Evolutionary conservation across 345 rosid genomes (phyloP).

Genomic region (Citrus inodora): DNA sequence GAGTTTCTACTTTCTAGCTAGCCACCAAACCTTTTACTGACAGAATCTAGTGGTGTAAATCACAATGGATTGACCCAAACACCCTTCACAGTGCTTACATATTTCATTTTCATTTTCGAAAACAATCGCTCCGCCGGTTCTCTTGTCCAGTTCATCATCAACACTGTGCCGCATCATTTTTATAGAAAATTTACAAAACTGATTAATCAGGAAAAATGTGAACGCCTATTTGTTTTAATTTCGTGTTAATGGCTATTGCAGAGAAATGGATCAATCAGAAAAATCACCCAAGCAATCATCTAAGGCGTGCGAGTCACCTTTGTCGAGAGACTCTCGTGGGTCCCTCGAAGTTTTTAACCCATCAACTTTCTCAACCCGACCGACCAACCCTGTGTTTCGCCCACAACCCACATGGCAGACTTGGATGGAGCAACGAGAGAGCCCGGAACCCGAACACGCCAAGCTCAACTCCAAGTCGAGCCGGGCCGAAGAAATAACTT

Average conservation of each 20-base stretch:
- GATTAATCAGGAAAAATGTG: neutral
- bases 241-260: neutral
- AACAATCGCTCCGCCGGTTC: neutral
- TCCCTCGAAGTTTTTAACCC: constrained; percentile 92
- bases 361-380: constrained; percentile 42
- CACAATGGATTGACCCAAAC: neutral
- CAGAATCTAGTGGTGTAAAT: neutral
- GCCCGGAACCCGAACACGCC: constrained; percentile 25
- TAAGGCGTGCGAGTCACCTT: constrained; percentile 19
- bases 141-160: constrained; percentile 7
- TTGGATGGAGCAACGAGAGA: constrained; percentile 35
- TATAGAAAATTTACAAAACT: constrained; percentile 6
- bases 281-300: constrained; percentile 41
- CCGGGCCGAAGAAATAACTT: constrained; percentile 49
- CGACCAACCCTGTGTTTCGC: constrained; percentile 48
- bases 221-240: no score
- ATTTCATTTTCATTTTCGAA: neutral
- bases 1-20: neutral
- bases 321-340: constrained; percentile 68
- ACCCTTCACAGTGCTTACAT: neutral
- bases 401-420: constrained; percentile 52
- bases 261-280: constrained; percentile 48
- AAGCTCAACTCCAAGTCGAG: constrained; percentile 28
- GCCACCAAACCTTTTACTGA: neutral
- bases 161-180: constrained; percentile 8